phyloP scores from a whole-genome alignment of 2,329 filamentous ascomycete species.

The Drechslerella stenobrocha region DNA sequence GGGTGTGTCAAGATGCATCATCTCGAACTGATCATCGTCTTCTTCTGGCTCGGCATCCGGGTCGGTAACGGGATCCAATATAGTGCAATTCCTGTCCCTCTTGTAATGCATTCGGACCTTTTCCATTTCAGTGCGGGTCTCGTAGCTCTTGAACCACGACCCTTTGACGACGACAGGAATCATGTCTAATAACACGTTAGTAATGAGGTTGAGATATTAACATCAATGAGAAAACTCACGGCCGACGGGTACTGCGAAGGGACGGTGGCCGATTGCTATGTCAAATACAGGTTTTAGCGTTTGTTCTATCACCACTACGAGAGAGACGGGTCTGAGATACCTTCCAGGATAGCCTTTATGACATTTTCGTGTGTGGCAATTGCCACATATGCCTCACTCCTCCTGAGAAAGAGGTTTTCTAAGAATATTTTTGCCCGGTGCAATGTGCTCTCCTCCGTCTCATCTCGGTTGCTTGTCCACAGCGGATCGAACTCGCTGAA shows the following conservation, averaged over 20 bases:
- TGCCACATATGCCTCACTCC: conserved; percentile 25
- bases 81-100: conserved; percentile 40
- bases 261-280: conserved; percentile 33
- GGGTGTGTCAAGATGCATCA: not conserved
- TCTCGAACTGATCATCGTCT: conserved; percentile 30
- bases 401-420: conserved; percentile 35
- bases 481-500: conserved; percentile 40
- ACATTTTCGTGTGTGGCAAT: conserved; percentile 38
- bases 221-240: conserved; percentile 22
- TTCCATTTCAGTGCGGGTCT: conserved; percentile 29
- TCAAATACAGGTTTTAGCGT: not conserved
- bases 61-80: conserved; percentile 37
- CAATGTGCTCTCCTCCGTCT: conserved; percentile 27
- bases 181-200: conserved; percentile 27
- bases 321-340: conserved; percentile 1
- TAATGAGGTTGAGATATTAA: not conserved
- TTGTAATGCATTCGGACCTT: conserved; percentile 38
- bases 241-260: conserved; percentile 30
- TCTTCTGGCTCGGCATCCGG: conserved; percentile 39
- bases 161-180: conserved; percentile 43
- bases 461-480: conserved; percentile 42
- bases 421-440: conserved; percentile 45
- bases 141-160: conserved; percentile 28
- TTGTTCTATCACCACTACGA: not conserved
- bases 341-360: conserved; percentile 37